A percentile compares a stretch with the other conserved stretches of the same genome.
Evolutionary conservation across 1,284 basidiomycete genomes (phyloP).

Genomic region (Nidula niveotomentosa): DNA sequence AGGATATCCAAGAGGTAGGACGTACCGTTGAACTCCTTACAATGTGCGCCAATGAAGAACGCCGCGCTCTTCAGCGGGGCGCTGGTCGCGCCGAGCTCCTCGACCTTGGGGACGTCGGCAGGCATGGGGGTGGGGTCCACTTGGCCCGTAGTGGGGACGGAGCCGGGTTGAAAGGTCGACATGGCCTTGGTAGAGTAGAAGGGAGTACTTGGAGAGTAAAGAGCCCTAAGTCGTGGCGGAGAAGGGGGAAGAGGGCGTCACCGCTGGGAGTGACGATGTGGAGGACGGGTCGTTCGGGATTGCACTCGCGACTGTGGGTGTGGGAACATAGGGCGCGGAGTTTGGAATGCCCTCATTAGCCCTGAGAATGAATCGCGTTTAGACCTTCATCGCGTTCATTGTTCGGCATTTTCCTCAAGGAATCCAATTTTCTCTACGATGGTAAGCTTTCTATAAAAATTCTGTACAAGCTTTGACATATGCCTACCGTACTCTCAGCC

Average conservation of each 20-base stretch:
- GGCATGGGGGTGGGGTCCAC: conserved; percentile 71
- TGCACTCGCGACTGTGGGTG: background rate
- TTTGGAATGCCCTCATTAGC: background rate
- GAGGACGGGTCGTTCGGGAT: background rate
- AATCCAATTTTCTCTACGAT: conserved; percentile 3
- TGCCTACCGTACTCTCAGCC: conserved; percentile 25
- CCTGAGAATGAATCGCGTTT: background rate
- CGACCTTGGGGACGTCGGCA: conserved; percentile 76
- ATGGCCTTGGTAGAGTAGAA: background rate
- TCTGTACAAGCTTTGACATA: too few relatives aligned
- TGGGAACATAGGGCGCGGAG: background rate
- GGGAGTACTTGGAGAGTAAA: background rate
- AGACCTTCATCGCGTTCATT: background rate
- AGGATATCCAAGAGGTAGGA: conserved; percentile 11
- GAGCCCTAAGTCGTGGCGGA: background rate
- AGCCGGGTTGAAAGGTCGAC: conserved; percentile 28
- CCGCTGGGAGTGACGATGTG: background rate
- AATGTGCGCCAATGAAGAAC: conserved; percentile 96
- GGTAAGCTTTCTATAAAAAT: conserved; percentile 3
- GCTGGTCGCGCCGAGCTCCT: conserved; percentile 90
- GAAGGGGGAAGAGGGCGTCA: background rate
- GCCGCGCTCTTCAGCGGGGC: conserved; percentile 96
- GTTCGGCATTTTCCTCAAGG: background rate
- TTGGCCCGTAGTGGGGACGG: conserved; percentile 22
- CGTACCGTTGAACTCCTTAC: conserved; percentile 96